Evolutionary conservation across 257 asterid species (phyloP).

Genomic region (Mitragyna speciosa): DNA sequence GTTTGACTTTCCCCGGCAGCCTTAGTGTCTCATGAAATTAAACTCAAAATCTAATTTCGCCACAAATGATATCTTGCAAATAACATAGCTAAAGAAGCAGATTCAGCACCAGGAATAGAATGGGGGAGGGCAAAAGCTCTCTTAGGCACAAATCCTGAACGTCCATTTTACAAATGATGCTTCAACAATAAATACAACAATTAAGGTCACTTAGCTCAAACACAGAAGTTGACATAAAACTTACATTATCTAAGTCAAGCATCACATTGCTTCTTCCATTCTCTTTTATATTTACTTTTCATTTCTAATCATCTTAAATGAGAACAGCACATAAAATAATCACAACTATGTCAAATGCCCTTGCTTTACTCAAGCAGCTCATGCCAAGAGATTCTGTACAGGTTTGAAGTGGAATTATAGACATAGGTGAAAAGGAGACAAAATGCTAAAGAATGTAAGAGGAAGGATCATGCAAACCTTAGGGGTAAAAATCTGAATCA

Average conservation of each 20-base stretch:
- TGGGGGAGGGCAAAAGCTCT: neutral
- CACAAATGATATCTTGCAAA: neutral
- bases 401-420: neutral
- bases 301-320: neutral
- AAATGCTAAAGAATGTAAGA: neutral
- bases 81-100: neutral
- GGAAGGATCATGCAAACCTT: constrained; percentile 47
- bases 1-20: neutral
- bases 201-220: neutral
- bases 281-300: neutral
- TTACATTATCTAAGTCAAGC: neutral
- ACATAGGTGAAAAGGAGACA: neutral
- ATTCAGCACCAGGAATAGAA: neutral
- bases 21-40: neutral
- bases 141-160: neutral
- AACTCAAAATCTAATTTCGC: neutral
- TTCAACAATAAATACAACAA: neutral
- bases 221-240: neutral
- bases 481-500: constrained; percentile 92
- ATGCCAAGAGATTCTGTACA: neutral
- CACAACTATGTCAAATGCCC: neutral
- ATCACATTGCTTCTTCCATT: neutral
- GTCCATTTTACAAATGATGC: neutral
- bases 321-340: neutral
- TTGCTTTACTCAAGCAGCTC: neutral